Percentiles rank a stretch among this genome's conserved stretches.
Conservation (phyloP, 2,329 filamentous ascomycete genomes). For the Alternaria arborescens region DNA sequence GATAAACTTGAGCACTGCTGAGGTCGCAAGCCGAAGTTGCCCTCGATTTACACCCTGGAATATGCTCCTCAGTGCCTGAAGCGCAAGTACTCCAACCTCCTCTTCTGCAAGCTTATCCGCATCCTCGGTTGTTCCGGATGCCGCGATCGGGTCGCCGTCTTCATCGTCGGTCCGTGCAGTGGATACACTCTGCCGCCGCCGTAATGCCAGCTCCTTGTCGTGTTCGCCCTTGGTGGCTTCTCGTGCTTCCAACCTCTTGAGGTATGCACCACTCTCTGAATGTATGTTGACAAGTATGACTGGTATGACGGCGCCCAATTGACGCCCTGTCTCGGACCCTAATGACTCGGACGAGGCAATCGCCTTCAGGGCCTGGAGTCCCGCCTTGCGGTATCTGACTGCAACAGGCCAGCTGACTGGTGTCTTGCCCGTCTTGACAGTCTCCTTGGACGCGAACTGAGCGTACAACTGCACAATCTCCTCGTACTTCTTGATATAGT, state of each 20-base stretch:
- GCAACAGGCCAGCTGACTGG: slow-evolving; percentile 74
- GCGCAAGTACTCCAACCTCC: slow-evolving; percentile 82
- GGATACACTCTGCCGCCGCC: slow-evolving; percentile 78
- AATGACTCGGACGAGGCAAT: slow-evolving; percentile 82
- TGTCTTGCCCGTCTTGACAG: slow-evolving; percentile 50
- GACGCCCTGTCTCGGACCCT: slow-evolving; percentile 75
- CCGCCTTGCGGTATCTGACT: slow-evolving; percentile 67
- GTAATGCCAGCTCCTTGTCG: slow-evolving; percentile 69
- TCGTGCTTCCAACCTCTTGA: slow-evolving; percentile 73
- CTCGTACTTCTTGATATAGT: slow-evolving; percentile 83
- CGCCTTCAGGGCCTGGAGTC: slow-evolving; percentile 76
- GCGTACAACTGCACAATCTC: slow-evolving; percentile 83
- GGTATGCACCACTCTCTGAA: slow-evolving; percentile 73
- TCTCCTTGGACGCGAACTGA: slow-evolving; percentile 74
- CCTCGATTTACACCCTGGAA: slow-evolving; percentile 82
- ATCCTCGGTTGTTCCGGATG: slow-evolving; percentile 83
- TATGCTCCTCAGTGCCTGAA: slow-evolving; percentile 86
- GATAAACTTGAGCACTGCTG: slow-evolving; percentile 78
- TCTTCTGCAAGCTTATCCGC: slow-evolving; percentile 90
- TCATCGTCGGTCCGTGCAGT: slow-evolving; percentile 78
- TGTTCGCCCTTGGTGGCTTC: slow-evolving; percentile 73
- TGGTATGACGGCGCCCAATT: slow-evolving; percentile 81
- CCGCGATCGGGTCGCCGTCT: slow-evolving; percentile 69
- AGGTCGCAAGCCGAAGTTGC: slow-evolving; percentile 81
- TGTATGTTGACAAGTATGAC: slow-evolving; percentile 88